A percentile compares a stretch with the other conserved stretches of the same genome.
phyloP scores from a whole-genome alignment of 140 eudicot species.

The Bidens hawaiensis region DNA sequence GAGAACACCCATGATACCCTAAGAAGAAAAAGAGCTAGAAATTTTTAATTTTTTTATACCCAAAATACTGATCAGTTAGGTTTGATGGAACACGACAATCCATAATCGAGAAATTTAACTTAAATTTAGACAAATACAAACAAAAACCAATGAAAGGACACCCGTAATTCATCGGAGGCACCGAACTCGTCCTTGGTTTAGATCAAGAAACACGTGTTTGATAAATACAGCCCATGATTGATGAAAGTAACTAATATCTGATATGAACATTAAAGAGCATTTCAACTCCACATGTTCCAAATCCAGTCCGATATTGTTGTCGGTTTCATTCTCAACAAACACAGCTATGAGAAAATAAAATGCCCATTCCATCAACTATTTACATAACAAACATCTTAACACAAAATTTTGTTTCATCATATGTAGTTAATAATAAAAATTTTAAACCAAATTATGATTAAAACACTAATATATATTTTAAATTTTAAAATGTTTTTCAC shows the following conservation, averaged over 20 bases:
- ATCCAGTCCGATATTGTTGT: not conserved
- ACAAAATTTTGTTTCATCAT: no score
- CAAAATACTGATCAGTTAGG: no score
- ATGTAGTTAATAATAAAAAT: no score
- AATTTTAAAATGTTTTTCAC: no score
- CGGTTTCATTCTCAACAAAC: not conserved
- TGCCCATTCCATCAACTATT: not conserved
- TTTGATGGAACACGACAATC: not conserved
- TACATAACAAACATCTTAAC: not conserved
- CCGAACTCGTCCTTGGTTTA: not conserved
- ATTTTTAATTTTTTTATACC: no score
- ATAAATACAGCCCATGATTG: not conserved
- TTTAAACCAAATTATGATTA: no score
- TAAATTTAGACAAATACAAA: not conserved
- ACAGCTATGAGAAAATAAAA: not conserved
- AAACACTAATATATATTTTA: no score
- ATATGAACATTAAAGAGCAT: not conserved
- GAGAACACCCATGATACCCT: no score
- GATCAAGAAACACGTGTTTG: conserved; percentile 3
- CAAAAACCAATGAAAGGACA: not conserved
- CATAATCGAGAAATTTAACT: not conserved
- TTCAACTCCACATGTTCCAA: not conserved
- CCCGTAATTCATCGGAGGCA: not conserved
- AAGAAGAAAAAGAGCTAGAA: no score
- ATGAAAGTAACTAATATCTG: not conserved